These are phyloP conservation scores for Podospora didyma DNA, from an alignment of 495 filamentous ascomycete species.

Conservation along the genomic window DNA sequence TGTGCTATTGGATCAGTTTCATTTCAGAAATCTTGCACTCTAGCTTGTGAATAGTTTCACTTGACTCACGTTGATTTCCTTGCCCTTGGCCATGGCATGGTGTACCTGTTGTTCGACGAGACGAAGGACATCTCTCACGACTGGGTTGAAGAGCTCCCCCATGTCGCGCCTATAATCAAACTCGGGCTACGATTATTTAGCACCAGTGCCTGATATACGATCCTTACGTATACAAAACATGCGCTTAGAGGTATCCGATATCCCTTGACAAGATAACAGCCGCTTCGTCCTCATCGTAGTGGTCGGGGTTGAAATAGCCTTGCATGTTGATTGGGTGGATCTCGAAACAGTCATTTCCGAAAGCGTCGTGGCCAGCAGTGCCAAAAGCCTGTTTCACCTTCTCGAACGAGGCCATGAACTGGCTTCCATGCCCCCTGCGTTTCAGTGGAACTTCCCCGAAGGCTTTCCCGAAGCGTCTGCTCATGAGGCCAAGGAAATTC, in stretches of 20 bases:
- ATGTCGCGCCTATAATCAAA: not conserved
- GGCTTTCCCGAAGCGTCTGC: not conserved
- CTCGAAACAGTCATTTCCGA: not conserved
- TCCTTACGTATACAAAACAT: too few relatives aligned
- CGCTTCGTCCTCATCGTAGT: not conserved
- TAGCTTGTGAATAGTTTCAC: not conserved
- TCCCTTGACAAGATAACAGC: not conserved
- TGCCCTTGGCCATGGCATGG: not conserved
- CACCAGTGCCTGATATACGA: not conserved
- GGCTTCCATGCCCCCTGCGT: not conserved
- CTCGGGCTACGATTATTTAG: not conserved
- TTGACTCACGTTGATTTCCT: not conserved
- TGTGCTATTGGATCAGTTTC: not conserved
- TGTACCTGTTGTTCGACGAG: not conserved
- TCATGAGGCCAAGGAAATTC: not conserved
- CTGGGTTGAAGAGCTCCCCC: not conserved
- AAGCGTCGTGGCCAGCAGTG: not conserved
- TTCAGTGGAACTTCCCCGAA: not conserved
- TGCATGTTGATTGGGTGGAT: not conserved
- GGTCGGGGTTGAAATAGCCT: not conserved
- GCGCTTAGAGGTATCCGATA: not conserved
- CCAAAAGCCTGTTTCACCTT: not conserved
- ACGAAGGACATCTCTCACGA: not conserved
- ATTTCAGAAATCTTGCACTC: not conserved
- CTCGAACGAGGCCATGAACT: not conserved